A percentile compares a stretch with the other conserved stretches of the same genome.
phyloP scores from a whole-genome alignment of 192 early-diverging fungal species.

The Rhizoclosmatium sp. region DNA sequence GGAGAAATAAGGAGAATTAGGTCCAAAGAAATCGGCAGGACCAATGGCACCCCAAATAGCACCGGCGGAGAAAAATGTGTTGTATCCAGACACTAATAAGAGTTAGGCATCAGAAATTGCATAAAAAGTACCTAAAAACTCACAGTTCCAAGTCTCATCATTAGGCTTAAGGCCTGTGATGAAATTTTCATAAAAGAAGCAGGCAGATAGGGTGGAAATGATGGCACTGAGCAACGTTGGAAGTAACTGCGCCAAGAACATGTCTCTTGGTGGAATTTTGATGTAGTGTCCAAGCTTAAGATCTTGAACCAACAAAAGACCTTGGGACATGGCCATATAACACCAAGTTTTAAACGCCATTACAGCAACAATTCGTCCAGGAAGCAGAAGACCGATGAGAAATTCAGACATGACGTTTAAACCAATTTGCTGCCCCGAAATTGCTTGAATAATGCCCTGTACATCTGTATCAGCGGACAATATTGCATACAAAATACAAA shows the following conservation, averaged over 20 bases:
- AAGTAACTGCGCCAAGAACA: conserved; percentile 78
- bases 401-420: conserved; percentile 71
- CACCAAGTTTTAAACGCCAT: conserved; percentile 79
- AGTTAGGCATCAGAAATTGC: conserved; percentile 32
- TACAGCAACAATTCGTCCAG: conserved; percentile 69
- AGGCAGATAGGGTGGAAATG: conserved; percentile 46
- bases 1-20: conserved; percentile 31
- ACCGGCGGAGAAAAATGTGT: conserved; percentile 37
- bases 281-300: conserved; percentile 74
- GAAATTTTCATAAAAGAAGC: conserved; percentile 43
- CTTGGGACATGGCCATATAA: conserved; percentile 68
- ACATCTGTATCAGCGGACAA: too few species aligned
- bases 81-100: conserved; percentile 24
- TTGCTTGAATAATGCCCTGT: conserved; percentile 66
- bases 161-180: conserved; percentile 71
- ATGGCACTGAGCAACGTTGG: conserved; percentile 72
- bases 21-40: conserved; percentile 64
- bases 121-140: conserved; percentile 60
- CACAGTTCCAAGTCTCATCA: conserved; percentile 62
- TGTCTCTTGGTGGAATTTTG: conserved; percentile 75
- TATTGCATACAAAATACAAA: too few species aligned
- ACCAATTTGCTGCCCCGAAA: conserved; percentile 61
- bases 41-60: conserved; percentile 64
- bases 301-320: conserved; percentile 63
- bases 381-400: conserved; percentile 64